These are phyloP conservation scores for Vitis amurensis DNA, from an alignment of 164 flowering plant genomes.

Conservation along the genomic window DNA sequence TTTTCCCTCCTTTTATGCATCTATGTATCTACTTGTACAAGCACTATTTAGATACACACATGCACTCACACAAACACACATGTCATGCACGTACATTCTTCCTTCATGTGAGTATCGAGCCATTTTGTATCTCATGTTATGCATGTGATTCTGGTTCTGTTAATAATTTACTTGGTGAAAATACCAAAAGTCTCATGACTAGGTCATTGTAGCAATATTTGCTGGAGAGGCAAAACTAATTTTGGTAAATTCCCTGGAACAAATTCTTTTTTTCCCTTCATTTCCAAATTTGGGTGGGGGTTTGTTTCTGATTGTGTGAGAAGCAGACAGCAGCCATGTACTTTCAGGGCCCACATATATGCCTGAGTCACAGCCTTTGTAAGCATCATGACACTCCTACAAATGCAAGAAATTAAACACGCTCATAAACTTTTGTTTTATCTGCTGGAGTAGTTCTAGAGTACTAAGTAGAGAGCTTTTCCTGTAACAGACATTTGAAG, in stretches of 20 bases:
- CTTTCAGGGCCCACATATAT: neutral
- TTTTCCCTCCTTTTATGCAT: neutral
- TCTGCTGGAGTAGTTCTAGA: neutral
- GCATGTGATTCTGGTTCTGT: no score
- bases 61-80: no score
- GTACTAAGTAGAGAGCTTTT: neutral
- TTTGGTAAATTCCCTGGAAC: neutral
- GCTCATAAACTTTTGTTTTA: neutral
- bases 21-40: no score
- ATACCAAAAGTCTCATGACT: neutral
- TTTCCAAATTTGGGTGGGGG: no score
- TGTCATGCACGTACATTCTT: no score
- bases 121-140: no score
- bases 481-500: slow-evolving; percentile 80
- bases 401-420: neutral
- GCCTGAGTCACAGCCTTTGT: no score
- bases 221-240: neutral
- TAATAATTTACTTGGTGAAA: no score
- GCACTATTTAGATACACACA: no score
- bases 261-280: no score
- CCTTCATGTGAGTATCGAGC: no score
- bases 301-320: neutral
- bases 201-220: neutral
- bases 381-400: no score
- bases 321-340: neutral